These are phyloP conservation scores for Stephania yunnanensis DNA, from an alignment of 164 flowering plant species.

Conservation along the genomic window DNA sequence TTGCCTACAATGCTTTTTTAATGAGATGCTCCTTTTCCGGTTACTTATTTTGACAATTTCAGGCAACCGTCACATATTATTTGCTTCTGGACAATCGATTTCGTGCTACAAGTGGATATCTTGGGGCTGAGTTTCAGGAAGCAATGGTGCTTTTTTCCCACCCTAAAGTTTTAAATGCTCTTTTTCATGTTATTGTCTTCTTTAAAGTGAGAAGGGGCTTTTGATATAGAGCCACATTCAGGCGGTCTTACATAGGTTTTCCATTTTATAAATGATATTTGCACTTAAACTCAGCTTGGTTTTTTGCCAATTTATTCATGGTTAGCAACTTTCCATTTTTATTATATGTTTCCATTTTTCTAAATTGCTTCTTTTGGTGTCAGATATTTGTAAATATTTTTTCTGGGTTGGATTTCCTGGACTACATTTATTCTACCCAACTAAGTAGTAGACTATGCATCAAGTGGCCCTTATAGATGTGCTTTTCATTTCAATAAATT, in stretches of 20 bases:
- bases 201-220: not conserved
- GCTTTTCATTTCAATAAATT: not conserved
- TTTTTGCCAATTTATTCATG: not conserved
- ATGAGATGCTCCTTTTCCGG: not conserved
- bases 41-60: slow-evolving; percentile 16
- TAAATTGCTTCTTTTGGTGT: not conserved
- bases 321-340: too few species aligned
- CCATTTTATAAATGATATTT: not conserved
- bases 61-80: slow-evolving; percentile 95
- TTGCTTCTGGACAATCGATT: slow-evolving; percentile 83
- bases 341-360: not conserved
- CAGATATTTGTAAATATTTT: not conserved
- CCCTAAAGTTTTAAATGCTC: not conserved
- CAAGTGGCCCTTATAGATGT: not conserved
- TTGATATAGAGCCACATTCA: not conserved
- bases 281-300: not conserved
- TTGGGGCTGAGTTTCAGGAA: slow-evolving; percentile 93
- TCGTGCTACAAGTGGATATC: slow-evolving; percentile 82
- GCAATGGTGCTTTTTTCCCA: slow-evolving; percentile 45
- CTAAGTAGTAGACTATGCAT: not conserved
- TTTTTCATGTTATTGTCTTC: not conserved
- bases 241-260: not conserved
- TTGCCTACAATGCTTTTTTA: not conserved
- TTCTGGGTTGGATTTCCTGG: not conserved
- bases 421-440: not conserved